Evolutionary conservation across 495 filamentous ascomycete species (phyloP), one percentile per base, ranked within the genome.

Genomic region (Lasiosphaeriaceae sp.): DNA sequence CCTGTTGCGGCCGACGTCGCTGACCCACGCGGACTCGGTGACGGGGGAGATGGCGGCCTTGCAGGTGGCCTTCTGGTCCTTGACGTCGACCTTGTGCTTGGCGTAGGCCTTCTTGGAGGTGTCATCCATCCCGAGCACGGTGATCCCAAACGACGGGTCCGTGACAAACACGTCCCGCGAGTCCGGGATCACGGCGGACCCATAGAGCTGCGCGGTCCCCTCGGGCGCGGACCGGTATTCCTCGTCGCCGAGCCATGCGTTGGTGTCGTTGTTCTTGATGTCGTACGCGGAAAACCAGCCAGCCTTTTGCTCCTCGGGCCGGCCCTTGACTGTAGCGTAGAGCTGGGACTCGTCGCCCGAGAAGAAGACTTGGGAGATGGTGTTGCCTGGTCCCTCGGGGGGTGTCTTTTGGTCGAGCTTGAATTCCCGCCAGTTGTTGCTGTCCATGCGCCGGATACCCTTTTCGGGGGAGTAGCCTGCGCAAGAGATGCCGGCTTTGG

Each of bases 131-230:
- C 35, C 23, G 4, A 86, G 67, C 17, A 80, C 66, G 0, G 67
- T 73, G 0, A 68, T 74, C 23, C 83, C 83, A 43, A 86, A 80
- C 0, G 75, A 75, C 2, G 82, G 77, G 54, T 86, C 83, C 0
- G 82, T 80, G 0, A 71, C 72, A 55, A 87, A 75, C 44, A 86
- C 52, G 55, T 65, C 66, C 14, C 54, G 26, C 0, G 70, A 66
- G 3, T 71, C 64, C 1, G 75, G 73, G 37, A 86, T 72, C 11
- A 64, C 37, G 1, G 73, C 68, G 0, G 74, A 69, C 2, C 83
- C 83, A 57, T 85, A 86, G 2, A 85, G 69, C 5, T 85, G 77
- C 0, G 72, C 73, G 1, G 81, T 84, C 21, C 81, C 81, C 0
- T 50, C 35, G 3, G 78, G 79, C 3, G 71, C 70, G n/a, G 66